Evolutionary conservation across 108 stramenopile genomes (phyloP).

Genomic region (Skeletonema marinoi): DNA sequence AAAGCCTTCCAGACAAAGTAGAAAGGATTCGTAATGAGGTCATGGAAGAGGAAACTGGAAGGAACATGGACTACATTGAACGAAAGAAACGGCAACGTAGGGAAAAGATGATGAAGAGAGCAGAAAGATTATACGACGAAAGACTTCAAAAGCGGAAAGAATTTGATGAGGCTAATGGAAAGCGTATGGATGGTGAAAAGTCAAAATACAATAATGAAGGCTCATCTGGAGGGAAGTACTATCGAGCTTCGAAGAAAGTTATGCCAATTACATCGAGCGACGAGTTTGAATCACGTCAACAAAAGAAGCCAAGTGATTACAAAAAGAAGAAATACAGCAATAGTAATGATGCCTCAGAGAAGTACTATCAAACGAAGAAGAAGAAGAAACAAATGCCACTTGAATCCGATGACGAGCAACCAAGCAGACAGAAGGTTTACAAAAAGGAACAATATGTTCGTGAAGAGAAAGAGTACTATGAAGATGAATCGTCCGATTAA

Average conservation of each 20-base stretch:
- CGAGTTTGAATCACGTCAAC: too few relatives aligned
- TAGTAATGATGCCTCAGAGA: background rate
- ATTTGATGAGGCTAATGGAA: background rate
- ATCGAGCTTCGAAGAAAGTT: too few relatives aligned
- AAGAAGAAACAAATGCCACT: background rate
- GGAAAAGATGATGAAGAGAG: background rate
- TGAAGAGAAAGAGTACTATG: background rate
- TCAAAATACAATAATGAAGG: background rate
- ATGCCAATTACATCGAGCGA: too few relatives aligned
- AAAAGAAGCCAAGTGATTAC: background rate
- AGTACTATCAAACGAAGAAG: background rate
- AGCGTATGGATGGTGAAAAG: background rate
- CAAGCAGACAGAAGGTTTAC: background rate
- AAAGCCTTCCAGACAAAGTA: constrained; percentile 34
- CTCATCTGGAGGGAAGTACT: background rate
- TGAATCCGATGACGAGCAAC: background rate
- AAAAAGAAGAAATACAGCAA: background rate
- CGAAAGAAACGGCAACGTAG: background rate
- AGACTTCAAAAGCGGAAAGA: background rate
- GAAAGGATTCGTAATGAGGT: constrained; percentile 47
- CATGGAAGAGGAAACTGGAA: constrained; percentile 43
- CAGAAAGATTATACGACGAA: background rate
- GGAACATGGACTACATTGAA: constrained; percentile 29
- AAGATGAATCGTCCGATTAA: constrained; percentile 1
- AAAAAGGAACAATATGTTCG: background rate